Evolutionary conservation across 2,329 filamentous ascomycete genomes (phyloP), one percentile per base, ranked within the genome.

Genomic region (Aspergillus texensis): DNA sequence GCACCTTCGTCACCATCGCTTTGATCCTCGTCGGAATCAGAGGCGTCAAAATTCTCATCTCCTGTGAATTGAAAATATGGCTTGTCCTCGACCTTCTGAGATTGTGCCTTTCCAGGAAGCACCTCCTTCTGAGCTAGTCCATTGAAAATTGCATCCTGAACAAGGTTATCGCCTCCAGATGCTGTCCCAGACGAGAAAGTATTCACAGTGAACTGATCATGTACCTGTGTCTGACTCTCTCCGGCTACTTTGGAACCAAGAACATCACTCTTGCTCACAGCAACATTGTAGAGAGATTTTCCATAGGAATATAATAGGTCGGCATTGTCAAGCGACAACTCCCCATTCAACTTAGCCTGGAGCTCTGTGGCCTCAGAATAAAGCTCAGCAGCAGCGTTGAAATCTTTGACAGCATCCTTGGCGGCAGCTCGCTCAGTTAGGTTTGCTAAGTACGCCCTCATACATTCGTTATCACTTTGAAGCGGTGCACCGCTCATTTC

Each of bases 221-320:
- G 85, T 62, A 74, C 82, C 81, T 79, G 88, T 79, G 73, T 85
- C 80, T 75, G 86, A 77, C 83, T 81, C 52, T 84, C 83, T 2
- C 84, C 81, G 16, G 86, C 85, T 24, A 94, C 91, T 73, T 91
- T 91, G 39, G 91, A 92, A 62, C 95, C 95, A 41, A 99, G 84
- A 28, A 99, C 94, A 74, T 98, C 94, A 75, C 93, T 97, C 79
- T 96, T 97, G 77, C 88, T 90, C 77, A 98, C 91, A 34, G 94
- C 95, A 64, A 98, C 91, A 77, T 94, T 94, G 84, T 96, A 98
- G 24, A 99, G 83, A 62, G 93, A 93, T 75, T 94, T 92, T 16
- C 95, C 95, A 79, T 99, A 99, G 67, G 93, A 87, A 78, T 96
- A 99, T 24, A 98, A 87, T 54, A 99, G 87, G 76, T 98, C 94